Evolutionary conservation across 495 filamentous ascomycete species (phyloP).

Genomic region (Filosporella fistucella): DNA sequence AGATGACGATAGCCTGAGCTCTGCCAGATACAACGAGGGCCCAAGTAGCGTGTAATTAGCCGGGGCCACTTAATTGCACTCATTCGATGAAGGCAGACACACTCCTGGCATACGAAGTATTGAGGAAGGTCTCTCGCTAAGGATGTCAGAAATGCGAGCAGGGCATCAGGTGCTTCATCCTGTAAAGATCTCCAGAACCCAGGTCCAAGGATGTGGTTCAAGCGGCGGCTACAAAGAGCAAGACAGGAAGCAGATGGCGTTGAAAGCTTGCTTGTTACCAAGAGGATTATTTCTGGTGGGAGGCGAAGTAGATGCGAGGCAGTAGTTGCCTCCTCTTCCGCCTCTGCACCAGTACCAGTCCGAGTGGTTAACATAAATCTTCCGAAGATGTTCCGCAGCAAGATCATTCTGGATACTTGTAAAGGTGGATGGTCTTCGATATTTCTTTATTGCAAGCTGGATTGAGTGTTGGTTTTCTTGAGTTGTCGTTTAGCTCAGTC

Average conservation of each 20-base stretch:
- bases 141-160: slow-evolving; percentile 9
- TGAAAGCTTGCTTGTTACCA: slow-evolving; percentile 12
- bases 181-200: slow-evolving; percentile 7
- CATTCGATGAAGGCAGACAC: slow-evolving; percentile 13
- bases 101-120: slow-evolving; percentile 15
- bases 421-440: slow-evolving; percentile 1
- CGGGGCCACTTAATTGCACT: slow-evolving; percentile 13
- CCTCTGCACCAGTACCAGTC: background rate
- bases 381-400: background rate
- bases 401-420: slow-evolving; percentile 4
- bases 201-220: slow-evolving; percentile 12
- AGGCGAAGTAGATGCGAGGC: slow-evolving; percentile 9
- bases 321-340: background rate
- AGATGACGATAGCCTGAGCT: slow-evolving; percentile 1
- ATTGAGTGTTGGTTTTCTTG: slow-evolving; percentile 1
- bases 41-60: background rate
- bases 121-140: slow-evolving; percentile 17
- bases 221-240: slow-evolving; percentile 13
- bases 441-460: slow-evolving; percentile 4
- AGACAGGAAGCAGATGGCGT: slow-evolving; percentile 11
- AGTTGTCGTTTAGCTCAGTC: slow-evolving; percentile 9
- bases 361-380: background rate
- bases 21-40: slow-evolving; percentile 4
- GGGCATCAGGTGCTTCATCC: slow-evolving; percentile 1
- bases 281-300: slow-evolving; percentile 14